These are phyloP conservation scores for Pestalotiopsis sp. DNA, from an alignment of 2,329 filamentous ascomycete species.

Conservation along the genomic window DNA sequence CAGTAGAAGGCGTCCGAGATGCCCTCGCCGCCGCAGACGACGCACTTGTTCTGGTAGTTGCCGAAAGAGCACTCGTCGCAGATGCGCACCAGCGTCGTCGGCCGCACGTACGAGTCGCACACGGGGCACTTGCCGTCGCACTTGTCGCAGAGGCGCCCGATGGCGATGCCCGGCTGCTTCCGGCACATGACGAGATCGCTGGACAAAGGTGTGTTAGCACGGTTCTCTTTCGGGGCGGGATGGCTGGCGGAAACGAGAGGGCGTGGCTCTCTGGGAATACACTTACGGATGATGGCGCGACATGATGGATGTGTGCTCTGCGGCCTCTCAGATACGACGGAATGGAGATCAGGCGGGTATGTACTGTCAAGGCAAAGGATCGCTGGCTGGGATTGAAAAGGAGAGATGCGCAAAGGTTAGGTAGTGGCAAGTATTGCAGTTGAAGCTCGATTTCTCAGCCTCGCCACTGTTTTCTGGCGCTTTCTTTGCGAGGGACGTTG, in stretches of 20 bases:
- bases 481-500: slow-evolving; percentile 22
- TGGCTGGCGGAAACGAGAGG: not conserved
- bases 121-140: slow-evolving; percentile 99
- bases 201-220: slow-evolving; percentile 17
- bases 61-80: slow-evolving; percentile 99
- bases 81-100: slow-evolving; percentile 95
- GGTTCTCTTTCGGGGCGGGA: not conserved
- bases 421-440: not conserved
- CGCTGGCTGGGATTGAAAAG: slow-evolving; percentile 8
- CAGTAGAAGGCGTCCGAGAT: slow-evolving; percentile 99
- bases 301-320: slow-evolving; percentile 54
- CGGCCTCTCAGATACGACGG: not conserved
- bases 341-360: not conserved
- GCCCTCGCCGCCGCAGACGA: slow-evolving; percentile 96
- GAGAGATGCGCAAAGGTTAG: not conserved
- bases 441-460: slow-evolving; percentile 44
- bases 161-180: slow-evolving; percentile 96
- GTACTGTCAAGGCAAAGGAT: not conserved
- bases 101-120: slow-evolving; percentile 98
- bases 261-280: slow-evolving; percentile 21
- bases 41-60: slow-evolving; percentile 99
- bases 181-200: slow-evolving; percentile 99
- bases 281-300: slow-evolving; percentile 90
- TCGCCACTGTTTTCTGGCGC: slow-evolving; percentile 36
- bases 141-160: slow-evolving; percentile 98